These are phyloP conservation scores for Trichoderma oligosporum DNA, from an alignment of 2,329 filamentous ascomycete species.

Conservation along the genomic window DNA sequence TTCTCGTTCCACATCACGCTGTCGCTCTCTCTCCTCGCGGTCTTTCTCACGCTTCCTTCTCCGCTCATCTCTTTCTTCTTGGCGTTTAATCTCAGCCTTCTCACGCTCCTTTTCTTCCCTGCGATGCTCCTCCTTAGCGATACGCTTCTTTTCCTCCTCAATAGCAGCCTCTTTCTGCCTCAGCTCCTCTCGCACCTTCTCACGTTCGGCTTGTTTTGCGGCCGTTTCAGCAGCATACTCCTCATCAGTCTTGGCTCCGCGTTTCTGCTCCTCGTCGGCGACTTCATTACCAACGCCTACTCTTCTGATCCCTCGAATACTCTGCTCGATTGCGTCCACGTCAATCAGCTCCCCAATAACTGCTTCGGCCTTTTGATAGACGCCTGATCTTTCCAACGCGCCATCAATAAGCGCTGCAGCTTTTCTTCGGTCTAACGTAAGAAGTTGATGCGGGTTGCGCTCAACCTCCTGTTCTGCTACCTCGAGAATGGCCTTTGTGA, in stretches of 20 bases:
- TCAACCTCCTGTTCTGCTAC: slow-evolving; percentile 72
- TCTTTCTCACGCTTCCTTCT: slow-evolving; percentile 51
- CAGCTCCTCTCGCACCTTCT: slow-evolving; percentile 58
- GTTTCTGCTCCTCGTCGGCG: slow-evolving; percentile 60
- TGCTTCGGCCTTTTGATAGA: slow-evolving; percentile 68
- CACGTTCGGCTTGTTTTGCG: slow-evolving; percentile 56
- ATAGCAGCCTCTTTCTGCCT: slow-evolving; percentile 56
- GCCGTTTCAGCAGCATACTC: slow-evolving; percentile 68
- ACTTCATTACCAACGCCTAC: slow-evolving; percentile 66
- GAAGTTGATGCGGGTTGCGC: slow-evolving; percentile 65
- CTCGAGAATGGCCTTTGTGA: slow-evolving; percentile 63
- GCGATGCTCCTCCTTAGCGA: slow-evolving; percentile 55
- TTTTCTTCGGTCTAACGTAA: slow-evolving; percentile 70
- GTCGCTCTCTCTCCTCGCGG: slow-evolving; percentile 51
- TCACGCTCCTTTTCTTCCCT: slow-evolving; percentile 47
- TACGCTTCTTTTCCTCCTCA: slow-evolving; percentile 58
- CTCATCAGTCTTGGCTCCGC: slow-evolving; percentile 68
- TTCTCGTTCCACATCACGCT: slow-evolving; percentile 40
- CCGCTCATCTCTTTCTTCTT: slow-evolving; percentile 49
- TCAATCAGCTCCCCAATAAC: slow-evolving; percentile 67
- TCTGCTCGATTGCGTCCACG: slow-evolving; percentile 61
- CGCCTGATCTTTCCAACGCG: slow-evolving; percentile 69
- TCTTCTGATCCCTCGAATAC: slow-evolving; percentile 64
- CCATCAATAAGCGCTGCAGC: slow-evolving; percentile 74
- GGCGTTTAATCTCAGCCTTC: slow-evolving; percentile 47